Conservation (phyloP, 768 basidiomycete genomes). For the Termitomyces sp. region DNA sequence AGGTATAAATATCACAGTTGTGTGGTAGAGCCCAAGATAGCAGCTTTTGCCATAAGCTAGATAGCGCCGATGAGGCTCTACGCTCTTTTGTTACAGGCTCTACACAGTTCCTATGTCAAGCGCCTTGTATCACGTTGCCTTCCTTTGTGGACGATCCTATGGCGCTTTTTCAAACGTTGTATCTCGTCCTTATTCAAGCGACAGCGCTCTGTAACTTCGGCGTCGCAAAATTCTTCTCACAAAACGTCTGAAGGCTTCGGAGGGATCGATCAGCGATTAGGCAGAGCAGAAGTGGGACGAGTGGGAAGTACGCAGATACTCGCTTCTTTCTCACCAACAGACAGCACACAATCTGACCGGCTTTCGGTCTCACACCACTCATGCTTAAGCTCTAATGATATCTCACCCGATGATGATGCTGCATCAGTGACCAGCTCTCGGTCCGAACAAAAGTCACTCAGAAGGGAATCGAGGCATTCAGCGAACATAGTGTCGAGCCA, state of each 20-base stretch:
- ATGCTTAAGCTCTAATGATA: neutral
- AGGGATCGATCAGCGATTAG: neutral
- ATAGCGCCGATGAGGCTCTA: neutral
- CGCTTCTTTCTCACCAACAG: neutral
- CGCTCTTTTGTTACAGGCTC: neutral
- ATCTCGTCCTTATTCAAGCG: neutral
- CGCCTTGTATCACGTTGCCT: conserved; percentile 1
- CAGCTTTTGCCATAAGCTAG: neutral
- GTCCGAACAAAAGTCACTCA: neutral
- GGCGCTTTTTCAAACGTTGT: neutral
- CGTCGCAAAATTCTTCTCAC: neutral
- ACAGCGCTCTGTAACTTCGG: neutral
- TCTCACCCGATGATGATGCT: neutral
- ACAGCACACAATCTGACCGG: neutral
- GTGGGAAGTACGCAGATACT: neutral
- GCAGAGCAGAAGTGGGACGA: neutral
- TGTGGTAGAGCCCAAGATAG: neutral
- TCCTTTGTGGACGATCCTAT: neutral
- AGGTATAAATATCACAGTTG: neutral
- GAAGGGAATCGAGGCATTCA: neutral
- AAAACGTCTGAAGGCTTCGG: no score
- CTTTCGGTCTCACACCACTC: neutral
- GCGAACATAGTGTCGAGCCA: conserved; percentile 1
- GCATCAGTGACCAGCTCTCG: neutral
- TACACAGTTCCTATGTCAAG: neutral